These are phyloP conservation scores for Lotus japonicus DNA, from an alignment of 306 rosid genomes.

Conservation along the genomic window DNA sequence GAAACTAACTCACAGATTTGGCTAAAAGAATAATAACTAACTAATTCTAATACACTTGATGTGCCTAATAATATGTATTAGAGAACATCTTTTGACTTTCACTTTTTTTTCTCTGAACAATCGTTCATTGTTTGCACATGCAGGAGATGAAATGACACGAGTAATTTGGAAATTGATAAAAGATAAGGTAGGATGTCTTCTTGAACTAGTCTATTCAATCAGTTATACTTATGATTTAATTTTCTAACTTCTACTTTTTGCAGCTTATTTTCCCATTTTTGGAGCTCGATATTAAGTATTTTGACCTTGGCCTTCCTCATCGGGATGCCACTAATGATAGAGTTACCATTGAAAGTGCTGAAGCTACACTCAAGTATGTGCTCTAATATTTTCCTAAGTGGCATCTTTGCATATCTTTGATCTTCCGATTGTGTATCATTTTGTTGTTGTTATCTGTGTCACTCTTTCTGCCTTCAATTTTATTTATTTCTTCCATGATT, in stretches of 20 bases:
- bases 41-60: too few species aligned
- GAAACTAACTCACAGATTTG: too few species aligned
- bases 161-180: constrained; percentile 48
- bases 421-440: background rate
- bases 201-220: background rate
- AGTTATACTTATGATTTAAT: background rate
- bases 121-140: constrained; percentile 9
- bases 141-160: constrained; percentile 56
- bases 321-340: constrained; percentile 49
- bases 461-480: background rate
- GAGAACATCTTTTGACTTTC: background rate
- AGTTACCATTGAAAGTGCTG: constrained; percentile 55
- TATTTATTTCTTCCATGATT: background rate
- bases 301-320: constrained; percentile 49
- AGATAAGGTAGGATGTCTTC: constrained; percentile 36
- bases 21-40: too few species aligned
- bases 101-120: background rate
- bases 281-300: constrained; percentile 45
- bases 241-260: background rate
- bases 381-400: background rate
- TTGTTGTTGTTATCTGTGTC: background rate
- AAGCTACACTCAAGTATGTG: constrained; percentile 47
- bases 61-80: background rate
- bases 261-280: constrained; percentile 47
- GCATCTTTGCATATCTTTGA: background rate